These are phyloP conservation scores for Sporobolomyces roseus DNA, from an alignment of 768 basidiomycete species.

Conservation along the genomic window DNA sequence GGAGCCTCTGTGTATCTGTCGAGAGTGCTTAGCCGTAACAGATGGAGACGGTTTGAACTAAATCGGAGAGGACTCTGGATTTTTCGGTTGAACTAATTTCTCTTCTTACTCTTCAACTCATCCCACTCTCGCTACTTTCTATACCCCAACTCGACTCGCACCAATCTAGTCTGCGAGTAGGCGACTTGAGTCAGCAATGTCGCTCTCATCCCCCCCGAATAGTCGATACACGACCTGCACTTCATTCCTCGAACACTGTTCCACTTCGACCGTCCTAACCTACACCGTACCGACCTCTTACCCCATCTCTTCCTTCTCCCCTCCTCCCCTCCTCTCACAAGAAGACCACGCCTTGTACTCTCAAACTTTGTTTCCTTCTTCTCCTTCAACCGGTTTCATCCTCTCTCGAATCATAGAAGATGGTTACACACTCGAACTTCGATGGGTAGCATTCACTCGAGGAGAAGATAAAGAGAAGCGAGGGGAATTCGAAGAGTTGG, in stretches of 20 bases:
- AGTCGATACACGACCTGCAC: slow-evolving; percentile 7
- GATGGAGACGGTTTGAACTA: too few relatives aligned
- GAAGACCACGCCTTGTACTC: slow-evolving; percentile 71
- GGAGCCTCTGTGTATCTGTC: too few relatives aligned
- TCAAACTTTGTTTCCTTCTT: slow-evolving; percentile 57
- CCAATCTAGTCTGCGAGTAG: too few relatives aligned
- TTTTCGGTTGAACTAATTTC: too few relatives aligned
- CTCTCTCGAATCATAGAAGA: slow-evolving; percentile 71
- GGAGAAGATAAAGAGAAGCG: neutral
- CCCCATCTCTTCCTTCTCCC: slow-evolving; percentile 2
- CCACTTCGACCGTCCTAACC: slow-evolving; percentile 7
- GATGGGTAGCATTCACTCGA: slow-evolving; percentile 55
- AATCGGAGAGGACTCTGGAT: too few relatives aligned
- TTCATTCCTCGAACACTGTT: slow-evolving; percentile 26
- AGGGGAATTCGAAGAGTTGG: neutral
- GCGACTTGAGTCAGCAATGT: neutral
- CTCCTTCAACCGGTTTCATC: slow-evolving; percentile 51
- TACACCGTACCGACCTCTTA: slow-evolving; percentile 15
- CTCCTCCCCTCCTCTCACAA: slow-evolving; percentile 45
- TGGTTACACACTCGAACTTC: slow-evolving; percentile 68
- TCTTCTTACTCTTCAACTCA: too few relatives aligned
- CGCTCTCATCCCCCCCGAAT: neutral
- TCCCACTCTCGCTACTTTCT: too few relatives aligned
- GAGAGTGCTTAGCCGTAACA: too few relatives aligned
- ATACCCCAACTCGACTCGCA: too few relatives aligned